Base-by-base conservation (phyloP, 352 stramenopile species). In the Phytopythium ostracodes region DNA sequence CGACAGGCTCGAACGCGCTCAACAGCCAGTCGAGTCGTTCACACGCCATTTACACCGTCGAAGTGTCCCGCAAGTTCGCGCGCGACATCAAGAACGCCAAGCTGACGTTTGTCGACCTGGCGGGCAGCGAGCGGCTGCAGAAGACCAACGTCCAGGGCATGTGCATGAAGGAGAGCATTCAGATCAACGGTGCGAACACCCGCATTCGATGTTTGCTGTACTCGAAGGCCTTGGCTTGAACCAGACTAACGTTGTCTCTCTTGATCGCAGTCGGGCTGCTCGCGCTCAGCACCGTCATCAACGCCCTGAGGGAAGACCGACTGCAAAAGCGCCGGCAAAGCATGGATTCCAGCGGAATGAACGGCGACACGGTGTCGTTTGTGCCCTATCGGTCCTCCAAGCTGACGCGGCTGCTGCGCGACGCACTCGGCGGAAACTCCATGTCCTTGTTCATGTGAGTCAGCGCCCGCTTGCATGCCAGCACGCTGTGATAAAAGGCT, bases 91-190 rank as follows among this genome's bases (percentile, higher is more conserved):
- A 61, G 42, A 64, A 70, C 43, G 55, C 87, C 17, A 96, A 94
- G 52, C 71, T 96, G 7, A 96, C 87, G 2, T 96, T 96, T 59
- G 87, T 96, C 20, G 87, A 96, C 71, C 69, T 96, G 15, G 87
- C 87, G 29, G 87, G 87, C 17, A 96, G 86, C 49, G 87, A 96
- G 60, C 70, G 87, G 18, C 56, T 96, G 3, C 92, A 94, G 64
- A 90, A 88, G 60, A 96, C 87, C 2, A 79, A 83, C 59, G 86
- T 87, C 12, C 86, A 92, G 60, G 87, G 87, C n/a, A 81, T 81
- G 57, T 70, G 85, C 2, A 96, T 96, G 87, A 96, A 94, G 65
- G 87, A 96, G 63, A 87, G 87, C 2, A 96, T 96, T 53, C 85
- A 96, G 66, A 96, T 94, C 56, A 96, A 96, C 25, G 55, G 55